These are phyloP conservation scores for Fennellomyces sp. DNA, from an alignment of 371 early-diverging fungal species.

Conservation along the genomic window DNA sequence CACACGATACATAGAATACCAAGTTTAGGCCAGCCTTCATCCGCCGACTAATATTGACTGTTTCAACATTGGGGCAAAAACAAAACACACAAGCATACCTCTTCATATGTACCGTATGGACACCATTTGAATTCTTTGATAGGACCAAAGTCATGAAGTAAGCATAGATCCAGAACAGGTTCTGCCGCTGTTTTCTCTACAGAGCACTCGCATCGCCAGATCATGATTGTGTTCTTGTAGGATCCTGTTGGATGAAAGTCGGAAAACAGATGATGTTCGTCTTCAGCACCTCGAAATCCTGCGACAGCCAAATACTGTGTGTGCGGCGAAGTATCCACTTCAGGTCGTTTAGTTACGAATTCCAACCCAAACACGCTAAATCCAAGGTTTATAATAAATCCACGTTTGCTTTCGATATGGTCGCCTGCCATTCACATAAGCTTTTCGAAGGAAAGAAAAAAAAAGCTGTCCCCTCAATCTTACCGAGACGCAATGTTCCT, in stretches of 20 bases:
- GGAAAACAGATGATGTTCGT: constrained; percentile 46
- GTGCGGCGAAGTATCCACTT: constrained; percentile 16
- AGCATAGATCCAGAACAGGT: constrained; percentile 52
- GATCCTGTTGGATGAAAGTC: constrained; percentile 20
- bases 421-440: constrained; percentile 12
- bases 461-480: neutral
- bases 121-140: constrained; percentile 63
- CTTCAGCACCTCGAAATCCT: constrained; percentile 50
- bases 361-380: constrained; percentile 69
- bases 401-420: constrained; percentile 20
- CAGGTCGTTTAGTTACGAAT: constrained; percentile 54
- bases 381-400: constrained; percentile 56
- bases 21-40: constrained; percentile 33
- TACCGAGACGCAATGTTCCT: constrained; percentile 12
- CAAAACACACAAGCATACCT: constrained; percentile 27
- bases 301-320: constrained; percentile 65
- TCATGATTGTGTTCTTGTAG: constrained; percentile 49
- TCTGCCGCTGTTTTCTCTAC: constrained; percentile 14
- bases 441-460: neutral
- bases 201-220: constrained; percentile 48
- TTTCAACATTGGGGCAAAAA: no score
- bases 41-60: no score
- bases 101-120: constrained; percentile 50
- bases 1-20: constrained; percentile 61
- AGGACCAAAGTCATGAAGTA: constrained; percentile 63